These are phyloP conservation scores for Alnus rubra DNA, from an alignment of 306 rosid genomes.

Conservation along the genomic window DNA sequence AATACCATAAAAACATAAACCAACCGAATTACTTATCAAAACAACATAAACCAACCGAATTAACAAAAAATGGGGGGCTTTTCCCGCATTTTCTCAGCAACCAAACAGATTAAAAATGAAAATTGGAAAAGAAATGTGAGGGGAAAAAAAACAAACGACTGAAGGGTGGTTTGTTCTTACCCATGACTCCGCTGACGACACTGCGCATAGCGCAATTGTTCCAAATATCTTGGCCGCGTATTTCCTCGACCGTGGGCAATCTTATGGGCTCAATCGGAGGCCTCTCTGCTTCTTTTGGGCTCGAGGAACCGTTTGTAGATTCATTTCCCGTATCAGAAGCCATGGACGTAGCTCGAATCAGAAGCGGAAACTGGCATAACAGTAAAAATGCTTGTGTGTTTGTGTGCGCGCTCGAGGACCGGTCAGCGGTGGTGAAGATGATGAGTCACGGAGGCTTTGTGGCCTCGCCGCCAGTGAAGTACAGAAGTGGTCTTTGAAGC, in stretches of 20 bases:
- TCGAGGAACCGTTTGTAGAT: conserved; percentile 37
- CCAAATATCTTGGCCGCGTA: conserved; percentile 97
- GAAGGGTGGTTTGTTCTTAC: conserved; percentile 34
- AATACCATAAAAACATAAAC: background rate
- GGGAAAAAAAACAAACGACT: background rate
- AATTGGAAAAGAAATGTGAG: background rate
- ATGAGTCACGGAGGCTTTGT: conserved; percentile 3
- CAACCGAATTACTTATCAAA: background rate
- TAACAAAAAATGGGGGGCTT: background rate
- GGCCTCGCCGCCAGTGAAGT: conserved; percentile 26
- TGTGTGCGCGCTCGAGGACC: background rate
- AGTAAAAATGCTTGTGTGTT: background rate
- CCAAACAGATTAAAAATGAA: conserved; percentile 9
- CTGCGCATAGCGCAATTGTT: conserved; percentile 90
- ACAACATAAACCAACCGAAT: background rate
- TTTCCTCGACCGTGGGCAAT: conserved; percentile 79
- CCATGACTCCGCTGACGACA: conserved; percentile 91
- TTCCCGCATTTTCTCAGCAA: conserved; percentile 7
- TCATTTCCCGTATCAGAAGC: conserved; percentile 47
- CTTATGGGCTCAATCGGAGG: conserved; percentile 73
- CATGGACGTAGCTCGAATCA: conserved; percentile 39
- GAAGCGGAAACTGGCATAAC: background rate
- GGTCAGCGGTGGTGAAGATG: background rate
- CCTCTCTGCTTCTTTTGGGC: conserved; percentile 53
- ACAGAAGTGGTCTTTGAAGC: background rate